Conservation (phyloP, 1,139 yeast species). For the Sugiyamaella pinicola region DNA sequence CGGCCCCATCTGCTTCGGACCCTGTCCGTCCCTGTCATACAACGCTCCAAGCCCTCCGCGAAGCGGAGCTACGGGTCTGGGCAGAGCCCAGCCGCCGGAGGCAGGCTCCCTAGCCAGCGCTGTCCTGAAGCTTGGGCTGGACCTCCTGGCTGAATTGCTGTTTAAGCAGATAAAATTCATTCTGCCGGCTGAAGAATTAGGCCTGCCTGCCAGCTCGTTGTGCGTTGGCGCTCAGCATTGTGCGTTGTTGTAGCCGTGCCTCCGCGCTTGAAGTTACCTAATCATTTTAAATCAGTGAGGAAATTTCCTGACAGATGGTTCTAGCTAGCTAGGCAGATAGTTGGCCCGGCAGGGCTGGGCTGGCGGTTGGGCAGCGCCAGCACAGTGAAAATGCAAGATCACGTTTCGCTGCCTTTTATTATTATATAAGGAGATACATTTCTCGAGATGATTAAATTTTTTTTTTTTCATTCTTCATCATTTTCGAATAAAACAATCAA, state of each 20-base stretch:
- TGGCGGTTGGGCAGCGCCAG: not conserved
- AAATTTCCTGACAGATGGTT: not conserved
- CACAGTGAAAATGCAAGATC: not conserved
- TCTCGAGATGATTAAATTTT: not conserved
- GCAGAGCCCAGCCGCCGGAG: not conserved
- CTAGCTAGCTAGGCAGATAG: too few species aligned
- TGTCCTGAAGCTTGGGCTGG: too few species aligned
- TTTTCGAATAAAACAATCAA: not conserved
- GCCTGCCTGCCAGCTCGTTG: not conserved
- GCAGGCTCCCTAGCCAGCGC: not conserved
- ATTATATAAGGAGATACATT: conserved; percentile 6
- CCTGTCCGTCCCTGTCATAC: too few species aligned
- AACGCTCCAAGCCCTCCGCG: not conserved
- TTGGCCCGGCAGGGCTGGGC: too few species aligned
- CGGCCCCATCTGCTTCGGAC: too few species aligned
- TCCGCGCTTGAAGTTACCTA: conserved; percentile 6
- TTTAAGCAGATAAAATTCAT: too few species aligned
- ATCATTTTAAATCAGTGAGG: too few species aligned
- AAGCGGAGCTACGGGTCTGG: not conserved
- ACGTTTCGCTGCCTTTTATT: not conserved
- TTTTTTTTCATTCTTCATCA: not conserved
- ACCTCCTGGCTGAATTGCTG: too few species aligned
- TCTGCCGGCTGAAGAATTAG: too few species aligned
- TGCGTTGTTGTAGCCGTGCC: not conserved
- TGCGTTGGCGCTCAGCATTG: not conserved